Conservation (phyloP, 179 eudicot genomes). For the Amaranthus tricolor region DNA sequence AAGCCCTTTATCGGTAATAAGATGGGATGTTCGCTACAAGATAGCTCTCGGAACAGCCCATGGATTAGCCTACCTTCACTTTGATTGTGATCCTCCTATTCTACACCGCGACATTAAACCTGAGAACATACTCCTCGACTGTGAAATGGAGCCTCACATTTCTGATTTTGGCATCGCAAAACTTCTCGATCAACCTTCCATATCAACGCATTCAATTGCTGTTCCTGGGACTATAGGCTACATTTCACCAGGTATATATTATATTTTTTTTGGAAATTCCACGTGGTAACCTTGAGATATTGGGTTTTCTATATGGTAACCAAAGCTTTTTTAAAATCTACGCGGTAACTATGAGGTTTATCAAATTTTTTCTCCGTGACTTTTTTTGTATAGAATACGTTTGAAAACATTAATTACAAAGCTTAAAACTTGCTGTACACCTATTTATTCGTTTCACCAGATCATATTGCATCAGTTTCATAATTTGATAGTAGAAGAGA, state of each 20-base stretch:
- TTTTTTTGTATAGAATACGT: no score
- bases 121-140: conserved; percentile 66
- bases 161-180: conserved; percentile 92
- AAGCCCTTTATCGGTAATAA: conserved; percentile 35
- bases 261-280: no score
- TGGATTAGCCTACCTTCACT: conserved; percentile 78
- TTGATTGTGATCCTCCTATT: conserved; percentile 72
- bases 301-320: no score
- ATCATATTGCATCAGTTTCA: no score
- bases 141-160: conserved; percentile 81
- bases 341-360: no score
- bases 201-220: conserved; percentile 37
- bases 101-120: conserved; percentile 89
- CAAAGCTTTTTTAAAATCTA: no score
- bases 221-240: conserved; percentile 78
- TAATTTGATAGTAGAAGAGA: no score
- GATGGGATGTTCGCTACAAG: conserved; percentile 56
- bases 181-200: conserved; percentile 54
- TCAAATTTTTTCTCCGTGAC: no score
- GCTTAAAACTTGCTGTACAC: no score
- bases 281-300: no score
- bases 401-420: no score
- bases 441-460: no score
- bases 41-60: conserved; percentile 83
- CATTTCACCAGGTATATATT: conserved; percentile 73